Percentiles rank a stretch among this genome's conserved stretches.
These are phyloP conservation scores for Styphnolobium japonicum DNA, from an alignment of 306 rosid genomes.

Conservation along the genomic window DNA sequence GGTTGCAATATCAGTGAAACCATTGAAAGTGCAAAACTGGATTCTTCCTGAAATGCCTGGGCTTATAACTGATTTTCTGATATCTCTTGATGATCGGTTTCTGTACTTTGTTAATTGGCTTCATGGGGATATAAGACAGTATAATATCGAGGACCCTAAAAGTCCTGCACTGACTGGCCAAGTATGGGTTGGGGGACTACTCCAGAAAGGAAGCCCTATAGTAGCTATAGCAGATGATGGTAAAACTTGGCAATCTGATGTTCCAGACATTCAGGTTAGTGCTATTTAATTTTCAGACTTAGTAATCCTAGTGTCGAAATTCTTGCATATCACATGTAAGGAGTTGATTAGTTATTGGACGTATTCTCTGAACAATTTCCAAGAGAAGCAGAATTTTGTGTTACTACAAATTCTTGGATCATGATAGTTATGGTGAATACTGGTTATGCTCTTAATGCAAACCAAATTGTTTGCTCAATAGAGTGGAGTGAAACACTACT, in stretches of 20 bases:
- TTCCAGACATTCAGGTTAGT: conserved; percentile 66
- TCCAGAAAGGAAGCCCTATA: conserved; percentile 61
- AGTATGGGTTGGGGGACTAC: conserved; percentile 74
- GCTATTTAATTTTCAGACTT: background rate
- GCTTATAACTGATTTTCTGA: conserved; percentile 69
- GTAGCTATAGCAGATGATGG: conserved; percentile 62
- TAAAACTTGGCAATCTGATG: conserved; percentile 49
- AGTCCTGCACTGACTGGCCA: conserved; percentile 59
- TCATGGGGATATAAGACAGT: conserved; percentile 81
- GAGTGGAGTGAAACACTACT: background rate
- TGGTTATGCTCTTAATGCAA: background rate
- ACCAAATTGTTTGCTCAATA: background rate
- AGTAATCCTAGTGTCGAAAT: background rate
- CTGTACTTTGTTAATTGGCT: conserved; percentile 77
- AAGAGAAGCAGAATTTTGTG: background rate
- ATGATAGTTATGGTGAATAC: background rate
- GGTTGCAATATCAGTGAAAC: conserved; percentile 59
- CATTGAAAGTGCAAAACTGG: conserved; percentile 75
- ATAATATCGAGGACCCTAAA: conserved; percentile 63
- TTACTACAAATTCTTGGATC: background rate
- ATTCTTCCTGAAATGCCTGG: conserved; percentile 82
- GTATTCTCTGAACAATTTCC: background rate
- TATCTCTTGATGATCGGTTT: conserved; percentile 72
- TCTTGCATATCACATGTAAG: background rate
- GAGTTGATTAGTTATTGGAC: background rate